Percentiles rank a stretch among this genome's conserved stretches.
phyloP scores from a whole-genome alignment of 108 stramenopile species.

The Nannochloropsis salina region DNA sequence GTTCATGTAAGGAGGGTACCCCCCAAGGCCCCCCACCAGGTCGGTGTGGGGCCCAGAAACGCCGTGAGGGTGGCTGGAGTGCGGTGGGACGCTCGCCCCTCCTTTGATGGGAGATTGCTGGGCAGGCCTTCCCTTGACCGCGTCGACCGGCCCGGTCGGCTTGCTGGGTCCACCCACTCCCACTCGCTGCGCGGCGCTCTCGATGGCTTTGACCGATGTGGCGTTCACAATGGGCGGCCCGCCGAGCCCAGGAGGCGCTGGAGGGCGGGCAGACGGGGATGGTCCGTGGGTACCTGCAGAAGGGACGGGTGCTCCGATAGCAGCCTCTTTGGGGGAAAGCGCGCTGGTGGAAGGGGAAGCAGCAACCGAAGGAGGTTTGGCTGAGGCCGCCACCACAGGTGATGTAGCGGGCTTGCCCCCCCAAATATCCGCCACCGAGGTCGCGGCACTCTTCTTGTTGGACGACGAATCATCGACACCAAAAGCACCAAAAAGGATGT shows the following conservation, averaged over 20 bases:
- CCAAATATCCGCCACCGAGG: background rate
- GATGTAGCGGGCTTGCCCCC: constrained; percentile 10
- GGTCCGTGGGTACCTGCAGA: background rate
- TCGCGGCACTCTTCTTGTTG: background rate
- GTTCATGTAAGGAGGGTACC: background rate
- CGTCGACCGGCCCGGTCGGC: background rate
- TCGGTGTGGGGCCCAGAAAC: background rate
- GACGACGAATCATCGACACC: background rate
- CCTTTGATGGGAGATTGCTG: background rate
- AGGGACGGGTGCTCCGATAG: background rate
- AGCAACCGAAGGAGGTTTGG: background rate
- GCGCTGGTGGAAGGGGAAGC: background rate
- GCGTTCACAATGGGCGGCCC: background rate
- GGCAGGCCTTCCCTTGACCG: background rate
- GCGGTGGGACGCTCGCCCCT: background rate
- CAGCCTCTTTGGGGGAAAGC: background rate
- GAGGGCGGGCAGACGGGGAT: background rate
- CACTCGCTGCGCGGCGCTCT: constrained; percentile 10
- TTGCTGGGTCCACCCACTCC: background rate
- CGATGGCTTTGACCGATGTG: background rate
- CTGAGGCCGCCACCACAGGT: background rate
- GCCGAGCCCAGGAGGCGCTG: background rate
- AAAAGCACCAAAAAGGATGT: background rate
- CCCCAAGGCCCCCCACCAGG: background rate
- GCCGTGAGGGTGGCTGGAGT: background rate